Evolutionary conservation across 2,329 filamentous ascomycete genomes (phyloP), one percentile per base, ranked within the genome.

Genomic region (Rhytidhysteron rufulum): DNA sequence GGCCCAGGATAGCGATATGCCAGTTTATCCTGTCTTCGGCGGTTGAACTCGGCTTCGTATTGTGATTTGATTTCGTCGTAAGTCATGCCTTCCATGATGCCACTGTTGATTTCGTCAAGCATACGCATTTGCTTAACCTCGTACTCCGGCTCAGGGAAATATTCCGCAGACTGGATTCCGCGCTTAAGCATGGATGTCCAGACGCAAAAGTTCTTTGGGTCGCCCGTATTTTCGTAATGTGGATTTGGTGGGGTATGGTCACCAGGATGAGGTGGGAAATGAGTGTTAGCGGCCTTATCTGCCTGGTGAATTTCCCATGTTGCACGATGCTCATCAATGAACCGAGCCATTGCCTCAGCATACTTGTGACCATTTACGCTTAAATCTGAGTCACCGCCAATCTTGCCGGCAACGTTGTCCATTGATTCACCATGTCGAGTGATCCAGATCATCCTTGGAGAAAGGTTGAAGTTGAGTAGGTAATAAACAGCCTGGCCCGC

Each of bases 131-230:
- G 87, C 71, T 98, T 98, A 54, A 94, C 83, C 51, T 97, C 93
- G 62, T 91, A 66, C 39, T 95, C 88, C 17, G 97, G 91, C 49
- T 97, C 93, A 51, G 95, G 86, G 63, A 97, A 98, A 63, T 86
- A 85, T 49, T 93, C 82, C 0, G 86, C 89, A 1, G 90, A 94
- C 59, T 95, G 82, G 37, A 93, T 83, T 44, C 87, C 89, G 49
- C 93, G 86, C 61, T 86, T 85, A 48, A 98, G 79, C 91, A 97
- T 97, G 2, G 88, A 95, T 0, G 91, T 96, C 93, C 93, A 98
- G 13, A 98, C 88, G 64, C 93, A 98, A 62, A 96, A 97, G 61
- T 88, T 88, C 71, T 95, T 95, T 57, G 86, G 78, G 20, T 68
- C 66, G 16, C 50, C 46, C 11, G 66, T 63, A 31, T 50, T 55